phyloP scores from a whole-genome alignment of 768 basidiomycete species.

The Lactarius quietus region DNA sequence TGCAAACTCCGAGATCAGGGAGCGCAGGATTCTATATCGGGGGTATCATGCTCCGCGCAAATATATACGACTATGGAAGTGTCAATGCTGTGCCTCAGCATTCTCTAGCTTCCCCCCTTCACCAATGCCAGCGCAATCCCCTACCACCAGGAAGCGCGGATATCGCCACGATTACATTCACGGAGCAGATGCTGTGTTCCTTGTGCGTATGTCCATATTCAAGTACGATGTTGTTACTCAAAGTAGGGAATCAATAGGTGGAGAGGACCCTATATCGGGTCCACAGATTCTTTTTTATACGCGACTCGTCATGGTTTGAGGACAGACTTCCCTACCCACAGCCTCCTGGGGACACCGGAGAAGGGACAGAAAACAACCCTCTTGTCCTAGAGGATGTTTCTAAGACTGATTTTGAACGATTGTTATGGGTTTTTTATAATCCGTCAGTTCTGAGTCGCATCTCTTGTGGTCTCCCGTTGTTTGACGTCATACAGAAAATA shows the following conservation, averaged over 20 bases:
- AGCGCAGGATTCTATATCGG: not conserved
- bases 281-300: conserved; percentile 31
- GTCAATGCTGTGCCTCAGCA: not conserved
- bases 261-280: conserved; percentile 16
- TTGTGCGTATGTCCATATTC: too few species aligned
- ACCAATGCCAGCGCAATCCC: not conserved
- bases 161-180: conserved; percentile 40
- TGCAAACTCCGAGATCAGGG: conserved; percentile 4
- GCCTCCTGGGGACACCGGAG: conserved; percentile 25
- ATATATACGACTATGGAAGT: conserved; percentile 21
- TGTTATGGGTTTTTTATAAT: conserved; percentile 36
- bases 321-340: conserved; percentile 27
- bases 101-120: not conserved
- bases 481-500: conserved; percentile 41
- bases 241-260: conserved; percentile 2
- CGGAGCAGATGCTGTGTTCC: conserved; percentile 32
- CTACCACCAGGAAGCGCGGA: conserved; percentile 21
- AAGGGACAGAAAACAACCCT: conserved; percentile 31
- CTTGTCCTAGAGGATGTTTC: conserved; percentile 30
- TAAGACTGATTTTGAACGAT: conserved; percentile 31
- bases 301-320: conserved; percentile 31
- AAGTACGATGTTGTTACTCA: not conserved
- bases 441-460: conserved; percentile 28
- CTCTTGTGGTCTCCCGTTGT: not conserved
- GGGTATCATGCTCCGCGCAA: not conserved